These are phyloP conservation scores for Grosmannia huntii DNA, from an alignment of 2,329 filamentous ascomycete species.

Conservation along the genomic window DNA sequence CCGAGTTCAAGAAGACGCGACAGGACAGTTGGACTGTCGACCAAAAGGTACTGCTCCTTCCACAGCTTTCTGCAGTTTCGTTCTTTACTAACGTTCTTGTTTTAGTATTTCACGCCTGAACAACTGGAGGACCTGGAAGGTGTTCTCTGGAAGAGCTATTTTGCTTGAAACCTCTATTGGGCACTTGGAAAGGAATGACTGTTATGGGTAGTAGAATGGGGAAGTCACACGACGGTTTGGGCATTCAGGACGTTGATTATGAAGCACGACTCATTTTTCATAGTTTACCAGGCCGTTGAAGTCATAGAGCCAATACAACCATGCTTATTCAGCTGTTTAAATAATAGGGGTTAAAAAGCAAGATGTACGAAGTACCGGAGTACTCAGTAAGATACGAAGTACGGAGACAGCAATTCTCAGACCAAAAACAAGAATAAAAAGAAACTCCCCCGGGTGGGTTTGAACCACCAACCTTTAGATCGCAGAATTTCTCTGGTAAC, in stretches of 20 bases:
- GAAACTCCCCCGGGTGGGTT: not conserved
- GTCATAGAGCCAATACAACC: not conserved
- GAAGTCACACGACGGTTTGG: not conserved
- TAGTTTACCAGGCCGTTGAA: not conserved
- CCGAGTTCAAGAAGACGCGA: conserved; percentile 98
- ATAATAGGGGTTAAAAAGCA: not conserved
- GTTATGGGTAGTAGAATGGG: not conserved
- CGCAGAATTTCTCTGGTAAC: not conserved
- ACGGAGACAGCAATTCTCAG: no score
- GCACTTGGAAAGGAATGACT: not conserved
- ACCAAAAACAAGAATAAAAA: not conserved
- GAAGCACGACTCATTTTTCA: not conserved
- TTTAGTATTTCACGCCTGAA: conserved; percentile 73
- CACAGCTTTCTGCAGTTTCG: not conserved
- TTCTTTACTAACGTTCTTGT: conserved; percentile 11
- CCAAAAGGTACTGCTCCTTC: conserved; percentile 61
- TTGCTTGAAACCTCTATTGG: conserved; percentile 45
- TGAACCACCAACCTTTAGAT: conserved; percentile 1
- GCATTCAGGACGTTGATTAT: not conserved
- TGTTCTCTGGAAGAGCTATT: conserved; percentile 99
- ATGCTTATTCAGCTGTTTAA: not conserved
- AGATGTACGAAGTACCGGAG: no score
- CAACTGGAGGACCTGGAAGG: conserved; percentile 92
- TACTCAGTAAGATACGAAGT: no score
- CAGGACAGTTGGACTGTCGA: conserved; percentile 98